phyloP scores from a whole-genome alignment of 2,329 filamentous ascomycete genomes.

The Apiospora kogelbergensis region DNA sequence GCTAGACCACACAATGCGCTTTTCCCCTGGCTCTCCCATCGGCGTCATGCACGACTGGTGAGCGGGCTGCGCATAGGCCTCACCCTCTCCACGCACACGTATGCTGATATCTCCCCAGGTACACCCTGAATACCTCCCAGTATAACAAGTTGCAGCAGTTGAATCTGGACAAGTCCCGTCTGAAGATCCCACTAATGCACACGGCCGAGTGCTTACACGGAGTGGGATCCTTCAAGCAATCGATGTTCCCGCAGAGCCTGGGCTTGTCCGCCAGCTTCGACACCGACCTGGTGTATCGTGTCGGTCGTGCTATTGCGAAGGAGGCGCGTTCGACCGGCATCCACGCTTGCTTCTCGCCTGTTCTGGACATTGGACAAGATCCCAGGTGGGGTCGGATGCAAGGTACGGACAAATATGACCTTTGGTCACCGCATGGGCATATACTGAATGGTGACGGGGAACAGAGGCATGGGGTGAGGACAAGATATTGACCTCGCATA shows the following conservation, averaged over 20 bases:
- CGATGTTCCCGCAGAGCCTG: constrained; percentile 43
- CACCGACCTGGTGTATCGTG: constrained; percentile 38
- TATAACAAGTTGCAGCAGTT: constrained; percentile 41
- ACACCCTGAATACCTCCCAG: constrained; percentile 40
- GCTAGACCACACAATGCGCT: constrained; percentile 33
- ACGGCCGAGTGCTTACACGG: constrained; percentile 44
- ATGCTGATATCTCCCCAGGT: constrained; percentile 23
- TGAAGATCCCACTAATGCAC: constrained; percentile 42
- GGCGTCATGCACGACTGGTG: constrained; percentile 43
- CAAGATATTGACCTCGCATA: constrained; percentile 41
- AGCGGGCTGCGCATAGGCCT: neutral
- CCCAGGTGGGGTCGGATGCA: constrained; percentile 45
- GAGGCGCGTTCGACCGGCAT: constrained; percentile 45
- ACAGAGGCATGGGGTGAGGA: constrained; percentile 47
- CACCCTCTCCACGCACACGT: neutral
- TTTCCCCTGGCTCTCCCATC: constrained; percentile 37
- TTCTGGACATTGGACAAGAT: constrained; percentile 44
- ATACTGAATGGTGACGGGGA: neutral
- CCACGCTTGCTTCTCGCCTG: constrained; percentile 43
- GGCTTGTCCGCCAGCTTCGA: constrained; percentile 43
- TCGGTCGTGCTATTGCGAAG: constrained; percentile 41
- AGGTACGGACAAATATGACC: too few species aligned
- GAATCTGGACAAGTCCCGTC: constrained; percentile 35
- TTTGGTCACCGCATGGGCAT: too few species aligned
- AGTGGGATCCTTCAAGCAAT: constrained; percentile 44